phyloP scores from a whole-genome alignment of 2,329 filamentous ascomycete genomes.

The Colletotrichum trifolii region DNA sequence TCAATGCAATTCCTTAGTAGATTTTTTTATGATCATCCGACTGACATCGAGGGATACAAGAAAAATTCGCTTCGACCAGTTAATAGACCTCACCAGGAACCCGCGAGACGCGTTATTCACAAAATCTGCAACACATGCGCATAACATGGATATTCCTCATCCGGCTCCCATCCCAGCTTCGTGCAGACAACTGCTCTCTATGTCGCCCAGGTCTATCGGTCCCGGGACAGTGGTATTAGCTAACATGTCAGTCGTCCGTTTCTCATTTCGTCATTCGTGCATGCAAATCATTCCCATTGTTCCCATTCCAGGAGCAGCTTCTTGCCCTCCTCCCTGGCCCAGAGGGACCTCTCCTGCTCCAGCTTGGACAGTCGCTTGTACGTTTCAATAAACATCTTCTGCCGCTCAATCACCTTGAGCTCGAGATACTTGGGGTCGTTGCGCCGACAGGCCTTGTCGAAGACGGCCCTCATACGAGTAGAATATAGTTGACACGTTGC shows the following conservation, averaged over 20 bases:
- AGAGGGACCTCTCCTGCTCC: conserved; percentile 48
- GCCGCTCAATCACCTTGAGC: conserved; percentile 66
- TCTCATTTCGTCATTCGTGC: conserved; percentile 35
- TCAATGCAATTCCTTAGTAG: too few species aligned
- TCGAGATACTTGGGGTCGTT: conserved; percentile 75
- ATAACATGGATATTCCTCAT: too few species aligned
- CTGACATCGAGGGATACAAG: too few species aligned
- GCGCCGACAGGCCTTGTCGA: conserved; percentile 72
- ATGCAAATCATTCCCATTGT: conserved; percentile 61
- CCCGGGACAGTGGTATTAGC: conserved; percentile 27
- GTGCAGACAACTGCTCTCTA: conserved; percentile 29
- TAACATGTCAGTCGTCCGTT: conserved; percentile 26
- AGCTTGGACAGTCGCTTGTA: conserved; percentile 62
- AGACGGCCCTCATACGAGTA: conserved; percentile 79
- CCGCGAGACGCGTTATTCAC: too few species aligned
- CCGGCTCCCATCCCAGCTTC: conserved; percentile 8
- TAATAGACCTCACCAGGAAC: too few species aligned
- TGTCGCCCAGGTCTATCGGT: conserved; percentile 11
- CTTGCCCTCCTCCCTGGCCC: conserved; percentile 57
- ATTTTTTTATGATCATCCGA: too few species aligned
- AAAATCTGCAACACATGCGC: too few species aligned
- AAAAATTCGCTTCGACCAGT: too few species aligned
- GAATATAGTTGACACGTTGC: conserved; percentile 85
- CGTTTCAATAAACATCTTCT: conserved; percentile 69
- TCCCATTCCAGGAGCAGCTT: conserved; percentile 67